Percentiles rank a stretch among this genome's conserved stretches.
These are phyloP conservation scores for Cyclotella atomus DNA, from an alignment of 108 stramenopile species.

Conservation along the genomic window DNA sequence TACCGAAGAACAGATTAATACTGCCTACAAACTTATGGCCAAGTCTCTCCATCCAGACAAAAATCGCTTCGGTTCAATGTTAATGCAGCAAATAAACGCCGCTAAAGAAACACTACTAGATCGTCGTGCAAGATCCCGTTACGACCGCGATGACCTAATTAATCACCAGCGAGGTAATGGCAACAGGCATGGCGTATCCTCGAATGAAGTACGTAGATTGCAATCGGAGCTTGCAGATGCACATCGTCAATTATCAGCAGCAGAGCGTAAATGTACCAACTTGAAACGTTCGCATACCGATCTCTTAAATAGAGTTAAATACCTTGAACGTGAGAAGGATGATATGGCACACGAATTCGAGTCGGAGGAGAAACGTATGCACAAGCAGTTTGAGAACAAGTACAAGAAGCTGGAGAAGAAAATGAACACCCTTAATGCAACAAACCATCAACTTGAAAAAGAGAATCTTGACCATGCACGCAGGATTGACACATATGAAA, in stretches of 20 bases:
- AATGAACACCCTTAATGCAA: background rate
- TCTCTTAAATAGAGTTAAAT: background rate
- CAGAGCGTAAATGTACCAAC: background rate
- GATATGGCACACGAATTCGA: background rate
- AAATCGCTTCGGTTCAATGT: background rate
- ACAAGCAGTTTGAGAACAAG: background rate
- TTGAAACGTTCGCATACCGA: background rate
- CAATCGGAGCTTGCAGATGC: slow-evolving; percentile 1
- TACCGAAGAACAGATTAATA: background rate
- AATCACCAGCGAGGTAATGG: background rate
- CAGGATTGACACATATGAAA: background rate
- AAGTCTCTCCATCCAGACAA: background rate
- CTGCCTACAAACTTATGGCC: background rate
- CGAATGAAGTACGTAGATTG: slow-evolving; percentile 1
- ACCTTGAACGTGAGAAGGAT: background rate
- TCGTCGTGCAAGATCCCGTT: background rate
- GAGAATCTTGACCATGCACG: background rate
- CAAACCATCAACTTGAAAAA: background rate
- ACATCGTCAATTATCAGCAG: too few relatives aligned
- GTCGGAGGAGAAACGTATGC: background rate
- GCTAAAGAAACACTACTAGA: background rate
- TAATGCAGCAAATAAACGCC: background rate
- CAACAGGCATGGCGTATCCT: background rate
- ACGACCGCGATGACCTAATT: background rate
- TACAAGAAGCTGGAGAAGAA: background rate